phyloP scores from a whole-genome alignment of 345 rosid genomes.

The Triadica sebifera region DNA sequence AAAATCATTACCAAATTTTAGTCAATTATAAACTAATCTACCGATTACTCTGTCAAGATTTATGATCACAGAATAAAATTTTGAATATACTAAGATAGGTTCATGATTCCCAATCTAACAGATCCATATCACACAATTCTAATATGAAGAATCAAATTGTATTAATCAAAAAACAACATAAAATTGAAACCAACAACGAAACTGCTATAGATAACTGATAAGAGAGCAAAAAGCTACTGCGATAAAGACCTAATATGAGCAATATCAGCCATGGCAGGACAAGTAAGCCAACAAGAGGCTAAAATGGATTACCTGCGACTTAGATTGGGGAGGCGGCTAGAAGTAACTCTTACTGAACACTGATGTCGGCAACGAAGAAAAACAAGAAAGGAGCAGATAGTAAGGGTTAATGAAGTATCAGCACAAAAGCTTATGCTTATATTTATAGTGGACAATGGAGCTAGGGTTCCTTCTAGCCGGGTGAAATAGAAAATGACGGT shows the following conservation, averaged over 20 bases:
- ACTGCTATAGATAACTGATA: not conserved
- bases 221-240: not conserved
- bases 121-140: not conserved
- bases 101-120: not conserved
- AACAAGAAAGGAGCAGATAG: not conserved
- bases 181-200: not conserved
- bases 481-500: not conserved
- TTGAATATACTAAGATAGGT: not conserved
- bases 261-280: not conserved
- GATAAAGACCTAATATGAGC: not conserved
- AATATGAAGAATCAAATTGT: not conserved
- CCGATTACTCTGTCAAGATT: not conserved
- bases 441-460: not conserved
- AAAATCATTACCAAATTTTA: not conserved
- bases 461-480: constrained; percentile 1
- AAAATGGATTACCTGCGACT: not conserved
- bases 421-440: not conserved
- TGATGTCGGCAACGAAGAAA: not conserved
- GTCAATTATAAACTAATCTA: not conserved
- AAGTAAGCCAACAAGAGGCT: not conserved
- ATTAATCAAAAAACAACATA: not conserved
- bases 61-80: not conserved
- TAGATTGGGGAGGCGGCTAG: not conserved
- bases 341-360: not conserved
- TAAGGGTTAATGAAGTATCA: not conserved